These are phyloP conservation scores for Russula sp. DNA, from an alignment of 768 basidiomycete genomes.

Conservation along the genomic window DNA sequence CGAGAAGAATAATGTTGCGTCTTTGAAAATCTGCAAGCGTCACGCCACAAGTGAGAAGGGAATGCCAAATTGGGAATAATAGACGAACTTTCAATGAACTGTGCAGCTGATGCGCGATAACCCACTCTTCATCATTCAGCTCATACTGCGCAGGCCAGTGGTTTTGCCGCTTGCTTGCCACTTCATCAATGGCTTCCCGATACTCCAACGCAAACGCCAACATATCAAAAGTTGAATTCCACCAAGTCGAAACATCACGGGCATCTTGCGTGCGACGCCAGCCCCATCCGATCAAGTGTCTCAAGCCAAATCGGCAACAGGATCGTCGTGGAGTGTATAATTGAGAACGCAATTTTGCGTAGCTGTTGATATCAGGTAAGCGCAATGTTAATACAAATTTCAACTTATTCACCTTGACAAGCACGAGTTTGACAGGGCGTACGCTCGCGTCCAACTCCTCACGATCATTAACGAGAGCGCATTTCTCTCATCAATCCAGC, in stretches of 20 bases:
- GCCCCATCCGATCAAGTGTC: too few relatives aligned
- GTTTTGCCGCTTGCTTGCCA: slow-evolving; percentile 15
- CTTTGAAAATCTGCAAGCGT: not conserved
- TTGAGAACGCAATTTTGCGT: slow-evolving; percentile 23
- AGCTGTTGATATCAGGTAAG: not conserved
- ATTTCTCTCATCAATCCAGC: too few relatives aligned
- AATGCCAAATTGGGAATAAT: too few relatives aligned
- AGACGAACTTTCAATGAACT: too few relatives aligned
- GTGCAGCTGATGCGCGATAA: not conserved
- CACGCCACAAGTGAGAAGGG: too few relatives aligned
- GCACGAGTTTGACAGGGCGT: too few relatives aligned
- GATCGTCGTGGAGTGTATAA: slow-evolving; percentile 35
- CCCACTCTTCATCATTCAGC: not conserved
- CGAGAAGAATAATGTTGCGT: not conserved
- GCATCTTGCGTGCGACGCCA: too few relatives aligned
- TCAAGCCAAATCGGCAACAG: slow-evolving; percentile 37
- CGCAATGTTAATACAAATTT: too few relatives aligned
- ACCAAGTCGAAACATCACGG: too few relatives aligned
- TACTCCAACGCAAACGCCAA: slow-evolving; percentile 37
- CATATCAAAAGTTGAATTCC: slow-evolving; percentile 28
- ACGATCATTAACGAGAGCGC: too few relatives aligned
- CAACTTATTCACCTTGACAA: too few relatives aligned
- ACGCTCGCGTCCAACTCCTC: too few relatives aligned
- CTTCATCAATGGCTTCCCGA: slow-evolving; percentile 29
- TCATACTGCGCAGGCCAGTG: not conserved